Evolutionary conservation across 257 asterid species (phyloP).

Genomic region (Leptodermis oblonga): DNA sequence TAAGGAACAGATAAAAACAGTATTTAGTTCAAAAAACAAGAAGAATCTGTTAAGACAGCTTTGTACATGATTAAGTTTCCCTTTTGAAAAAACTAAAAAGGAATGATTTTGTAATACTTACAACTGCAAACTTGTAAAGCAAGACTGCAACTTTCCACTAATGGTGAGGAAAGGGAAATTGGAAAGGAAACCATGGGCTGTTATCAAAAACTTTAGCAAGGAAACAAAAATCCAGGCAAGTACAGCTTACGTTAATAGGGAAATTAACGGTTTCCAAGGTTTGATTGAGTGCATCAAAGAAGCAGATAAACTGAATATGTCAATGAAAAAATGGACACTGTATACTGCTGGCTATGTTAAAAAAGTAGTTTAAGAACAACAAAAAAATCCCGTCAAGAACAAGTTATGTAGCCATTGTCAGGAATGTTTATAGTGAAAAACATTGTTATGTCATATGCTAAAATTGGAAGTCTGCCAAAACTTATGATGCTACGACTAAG

Average conservation of each 20-base stretch:
- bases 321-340: neutral
- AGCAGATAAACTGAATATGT: neutral
- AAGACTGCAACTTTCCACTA: neutral
- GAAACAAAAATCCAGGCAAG: neutral
- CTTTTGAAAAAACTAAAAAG: neutral
- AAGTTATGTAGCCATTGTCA: neutral
- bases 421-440: neutral
- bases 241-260: neutral
- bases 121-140: neutral
- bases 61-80: neutral
- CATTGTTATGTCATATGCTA: neutral
- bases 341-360: neutral
- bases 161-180: neutral
- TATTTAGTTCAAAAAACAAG: conserved; percentile 1
- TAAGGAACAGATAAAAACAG: neutral
- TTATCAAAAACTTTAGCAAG: neutral
- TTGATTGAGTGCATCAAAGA: neutral
- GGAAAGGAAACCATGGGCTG: neutral
- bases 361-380: neutral
- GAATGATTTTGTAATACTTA: neutral
- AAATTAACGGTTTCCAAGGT: neutral
- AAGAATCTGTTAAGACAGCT: neutral
- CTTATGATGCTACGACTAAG: neutral
- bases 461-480: neutral
- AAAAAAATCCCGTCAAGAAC: neutral